These are phyloP conservation scores for Rhodotorula diobovata DNA, from an alignment of 768 basidiomycete genomes.

Conservation along the genomic window DNA sequence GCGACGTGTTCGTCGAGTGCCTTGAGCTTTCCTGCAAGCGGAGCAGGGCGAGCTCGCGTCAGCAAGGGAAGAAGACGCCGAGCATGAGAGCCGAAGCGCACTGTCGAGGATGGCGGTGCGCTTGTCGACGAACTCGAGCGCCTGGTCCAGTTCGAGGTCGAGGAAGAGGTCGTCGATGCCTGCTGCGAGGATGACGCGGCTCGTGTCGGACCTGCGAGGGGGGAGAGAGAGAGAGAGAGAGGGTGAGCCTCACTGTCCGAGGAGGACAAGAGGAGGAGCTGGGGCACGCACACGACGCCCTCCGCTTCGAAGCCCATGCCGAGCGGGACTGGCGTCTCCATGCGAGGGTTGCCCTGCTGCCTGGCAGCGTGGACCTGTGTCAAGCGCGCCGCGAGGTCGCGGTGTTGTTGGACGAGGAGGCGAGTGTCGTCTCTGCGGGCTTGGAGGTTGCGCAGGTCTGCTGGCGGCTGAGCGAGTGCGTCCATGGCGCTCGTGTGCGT, in stretches of 20 bases:
- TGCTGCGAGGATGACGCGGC: not conserved
- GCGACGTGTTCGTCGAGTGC: not conserved
- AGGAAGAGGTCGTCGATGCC: conserved; percentile 26
- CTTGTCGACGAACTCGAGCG: conserved; percentile 5
- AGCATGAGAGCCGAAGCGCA: not conserved
- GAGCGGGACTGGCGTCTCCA: conserved; percentile 8
- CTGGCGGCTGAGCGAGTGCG: not conserved
- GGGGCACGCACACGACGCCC: conserved; percentile 21
- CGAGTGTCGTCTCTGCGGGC: not conserved
- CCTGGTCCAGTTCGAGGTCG: conserved; percentile 11
- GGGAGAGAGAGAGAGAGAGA: not conserved
- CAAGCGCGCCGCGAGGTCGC: not conserved
- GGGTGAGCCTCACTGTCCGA: too few relatives aligned
- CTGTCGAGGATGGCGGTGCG: conserved; percentile 9
- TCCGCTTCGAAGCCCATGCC: conserved; percentile 11
- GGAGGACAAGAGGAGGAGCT: not conserved
- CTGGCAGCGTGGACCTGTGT: not conserved
- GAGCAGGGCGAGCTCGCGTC: not conserved
- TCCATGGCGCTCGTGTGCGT: not conserved
- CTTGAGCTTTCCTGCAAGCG: not conserved
- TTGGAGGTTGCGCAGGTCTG: conserved; percentile 2
- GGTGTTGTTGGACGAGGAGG: not conserved
- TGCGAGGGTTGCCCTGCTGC: not conserved
- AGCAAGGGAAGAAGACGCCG: too few relatives aligned
- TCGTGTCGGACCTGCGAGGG: conserved; percentile 7